phyloP scores from a whole-genome alignment of 176 grass and related monocot species.

The Avena sativa region DNA sequence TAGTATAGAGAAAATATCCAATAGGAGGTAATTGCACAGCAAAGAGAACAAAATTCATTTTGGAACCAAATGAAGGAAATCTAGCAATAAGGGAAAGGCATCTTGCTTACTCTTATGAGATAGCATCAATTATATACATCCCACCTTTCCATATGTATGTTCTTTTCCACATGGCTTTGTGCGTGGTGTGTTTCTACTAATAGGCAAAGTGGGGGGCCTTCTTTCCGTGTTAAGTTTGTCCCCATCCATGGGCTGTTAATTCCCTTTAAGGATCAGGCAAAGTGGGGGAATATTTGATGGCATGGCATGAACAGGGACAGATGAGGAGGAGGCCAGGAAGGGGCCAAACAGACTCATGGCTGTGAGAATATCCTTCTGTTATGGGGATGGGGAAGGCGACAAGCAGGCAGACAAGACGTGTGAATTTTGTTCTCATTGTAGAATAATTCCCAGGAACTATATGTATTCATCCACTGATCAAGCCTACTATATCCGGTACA shows the following conservation, averaged over 20 bases:
- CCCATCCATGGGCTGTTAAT: slow-evolving; percentile 58
- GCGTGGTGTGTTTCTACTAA: slow-evolving; percentile 45
- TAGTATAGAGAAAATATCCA: not conserved
- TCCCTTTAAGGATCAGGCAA: slow-evolving; percentile 58
- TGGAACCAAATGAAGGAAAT: slow-evolving; percentile 2
- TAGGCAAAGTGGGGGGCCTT: slow-evolving; percentile 52
- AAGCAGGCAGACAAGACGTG: slow-evolving; percentile 73
- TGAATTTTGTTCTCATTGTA: slow-evolving; percentile 67
- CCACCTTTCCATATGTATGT: slow-evolving; percentile 8
- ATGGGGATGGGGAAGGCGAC: slow-evolving; percentile 55
- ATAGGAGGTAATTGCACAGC: not conserved
- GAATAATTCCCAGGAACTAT: slow-evolving; percentile 37
- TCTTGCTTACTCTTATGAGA: not conserved
- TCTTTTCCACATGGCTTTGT: slow-evolving; percentile 46
- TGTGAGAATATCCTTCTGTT: slow-evolving; percentile 83
- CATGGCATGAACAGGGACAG: slow-evolving; percentile 50
- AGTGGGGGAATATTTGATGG: slow-evolving; percentile 61
- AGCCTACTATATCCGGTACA: slow-evolving; percentile 23
- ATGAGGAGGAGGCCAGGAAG: slow-evolving; percentile 61
- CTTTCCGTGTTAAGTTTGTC: slow-evolving; percentile 57
- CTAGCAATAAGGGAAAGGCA: slow-evolving; percentile 29
- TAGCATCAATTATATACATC: slow-evolving; percentile 13
- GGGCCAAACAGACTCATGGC: slow-evolving; percentile 68
- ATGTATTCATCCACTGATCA: slow-evolving; percentile 29
- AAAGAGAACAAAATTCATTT: not conserved